These are phyloP conservation scores for Colletotrichum australisinense DNA, from an alignment of 2,329 filamentous ascomycete genomes.

Conservation along the genomic window DNA sequence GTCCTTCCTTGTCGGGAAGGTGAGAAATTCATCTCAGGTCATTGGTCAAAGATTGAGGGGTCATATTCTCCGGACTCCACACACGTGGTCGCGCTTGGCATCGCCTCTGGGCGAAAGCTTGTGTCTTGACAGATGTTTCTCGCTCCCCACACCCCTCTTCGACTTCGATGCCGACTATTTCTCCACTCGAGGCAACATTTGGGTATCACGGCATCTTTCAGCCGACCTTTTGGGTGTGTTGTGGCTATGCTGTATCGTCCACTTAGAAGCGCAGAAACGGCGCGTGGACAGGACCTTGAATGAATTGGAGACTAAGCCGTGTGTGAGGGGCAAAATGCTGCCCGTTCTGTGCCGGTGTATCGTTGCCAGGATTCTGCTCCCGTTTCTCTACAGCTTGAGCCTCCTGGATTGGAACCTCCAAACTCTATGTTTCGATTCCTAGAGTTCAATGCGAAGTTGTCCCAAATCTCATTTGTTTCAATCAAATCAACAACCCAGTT, in stretches of 20 bases:
- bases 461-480: background rate
- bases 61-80: constrained; percentile 6
- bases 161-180: background rate
- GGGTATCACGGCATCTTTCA: background rate
- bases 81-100: constrained; percentile 24
- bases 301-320: background rate
- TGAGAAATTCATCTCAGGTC: background rate
- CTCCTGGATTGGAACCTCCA: no score
- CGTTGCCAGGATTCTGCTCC: background rate
- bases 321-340: background rate
- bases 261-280: background rate
- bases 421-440: no score
- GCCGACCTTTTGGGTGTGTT: background rate
- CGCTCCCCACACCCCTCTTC: background rate
- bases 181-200: background rate
- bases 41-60: background rate
- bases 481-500: background rate
- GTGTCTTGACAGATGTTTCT: background rate
- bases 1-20: constrained; percentile 4
- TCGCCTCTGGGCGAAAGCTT: constrained; percentile 28
- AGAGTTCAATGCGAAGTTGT: background rate
- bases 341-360: background rate
- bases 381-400: background rate
- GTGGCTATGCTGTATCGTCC: background rate
- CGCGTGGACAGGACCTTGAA: background rate